Base-by-base conservation (phyloP, 805 yeast genomes). In the Cyberlindnera saturnus region DNA sequence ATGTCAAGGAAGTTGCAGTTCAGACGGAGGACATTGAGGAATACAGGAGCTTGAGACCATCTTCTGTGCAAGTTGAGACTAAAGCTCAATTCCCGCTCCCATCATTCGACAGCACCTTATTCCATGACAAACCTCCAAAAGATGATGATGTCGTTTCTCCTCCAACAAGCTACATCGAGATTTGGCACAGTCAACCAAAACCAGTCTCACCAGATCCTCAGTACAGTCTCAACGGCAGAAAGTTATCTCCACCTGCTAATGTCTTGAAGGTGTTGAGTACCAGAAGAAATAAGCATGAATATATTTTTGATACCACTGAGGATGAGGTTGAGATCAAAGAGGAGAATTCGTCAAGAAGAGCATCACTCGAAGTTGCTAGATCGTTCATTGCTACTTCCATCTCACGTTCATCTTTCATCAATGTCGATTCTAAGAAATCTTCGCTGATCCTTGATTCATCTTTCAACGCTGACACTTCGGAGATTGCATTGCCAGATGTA, bases 401-500 rank as follows among this genome's bases (percentile, higher is more conserved):
- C 14, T 48, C 60, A 8, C 51, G 48, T 40, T 44, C 62, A 0
- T 50, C 60, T 1, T 47, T 36, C n/a, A 48, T 57, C 38, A 51
- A 49, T 26, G 19, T 50, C 5, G 51, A 49, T 13, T 46, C 57
- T 6, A 49, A 53, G 42, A 50, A 52, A 44, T 50, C 48, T 10
- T 56, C 60, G 1, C 11, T 44, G 14, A 29, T 36, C 28, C 33
- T 45, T 11, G 46, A 44, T n/a, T 13, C 28, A 15, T 39, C 43
- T 28, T 34, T 36, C n/a, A 42, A 37, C 29, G 43, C 32, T 28
- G 40, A 50, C 20, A 28, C 42, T 8, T 46, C 51, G 3, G 52
- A 41, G 6, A 8, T 42, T 32, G 43, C 32, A 34, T 61, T 75
- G 39, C 79, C 79, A 4, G 75, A 75, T 46, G 39, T 73, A 23